Evolutionary conservation across 371 early-diverging fungal genomes (phyloP).

Genomic region (Lichtheimia corymbifera): DNA sequence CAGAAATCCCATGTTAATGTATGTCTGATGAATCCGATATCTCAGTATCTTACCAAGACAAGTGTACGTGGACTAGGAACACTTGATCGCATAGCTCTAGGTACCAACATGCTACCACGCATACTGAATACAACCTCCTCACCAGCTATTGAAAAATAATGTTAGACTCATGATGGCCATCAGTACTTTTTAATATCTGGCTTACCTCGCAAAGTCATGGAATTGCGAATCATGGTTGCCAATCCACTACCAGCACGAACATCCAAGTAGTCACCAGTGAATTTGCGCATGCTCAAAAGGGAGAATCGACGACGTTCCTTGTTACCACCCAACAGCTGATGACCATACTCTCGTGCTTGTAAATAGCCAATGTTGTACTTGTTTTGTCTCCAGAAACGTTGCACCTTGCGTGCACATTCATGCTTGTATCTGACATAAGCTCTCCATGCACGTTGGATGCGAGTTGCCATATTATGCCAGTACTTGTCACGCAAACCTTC

Average conservation of each 20-base stretch:
- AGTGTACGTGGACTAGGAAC: slow-evolving; percentile 76
- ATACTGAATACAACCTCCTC: slow-evolving; percentile 72
- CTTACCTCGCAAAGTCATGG: slow-evolving; percentile 51
- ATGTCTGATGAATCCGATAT: background rate
- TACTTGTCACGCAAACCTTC: slow-evolving; percentile 93
- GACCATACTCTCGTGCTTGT: slow-evolving; percentile 91
- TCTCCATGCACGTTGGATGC: slow-evolving; percentile 93
- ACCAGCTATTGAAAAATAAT: slow-evolving; percentile 21
- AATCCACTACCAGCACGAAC: slow-evolving; percentile 67
- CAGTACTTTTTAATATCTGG: slow-evolving; percentile 9
- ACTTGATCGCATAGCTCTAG: slow-evolving; percentile 80
- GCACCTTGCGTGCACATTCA: slow-evolving; percentile 77
- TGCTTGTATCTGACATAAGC: slow-evolving; percentile 73
- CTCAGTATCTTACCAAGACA: slow-evolving; percentile 49
- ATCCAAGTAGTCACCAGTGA: slow-evolving; percentile 90
- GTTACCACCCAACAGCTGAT: slow-evolving; percentile 84
- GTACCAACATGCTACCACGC: slow-evolving; percentile 66
- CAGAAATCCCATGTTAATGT: slow-evolving; percentile 12
- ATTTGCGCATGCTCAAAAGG: slow-evolving; percentile 82
- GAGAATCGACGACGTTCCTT: slow-evolving; percentile 93
- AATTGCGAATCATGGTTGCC: slow-evolving; percentile 66
- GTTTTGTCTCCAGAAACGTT: slow-evolving; percentile 84
- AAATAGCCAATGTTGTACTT: slow-evolving; percentile 89
- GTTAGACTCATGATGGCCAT: background rate
- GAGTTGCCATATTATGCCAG: slow-evolving; percentile 95